These are phyloP conservation scores for Xylariaceae sp. DNA, from an alignment of 2,329 filamentous ascomycete genomes.

Conservation along the genomic window DNA sequence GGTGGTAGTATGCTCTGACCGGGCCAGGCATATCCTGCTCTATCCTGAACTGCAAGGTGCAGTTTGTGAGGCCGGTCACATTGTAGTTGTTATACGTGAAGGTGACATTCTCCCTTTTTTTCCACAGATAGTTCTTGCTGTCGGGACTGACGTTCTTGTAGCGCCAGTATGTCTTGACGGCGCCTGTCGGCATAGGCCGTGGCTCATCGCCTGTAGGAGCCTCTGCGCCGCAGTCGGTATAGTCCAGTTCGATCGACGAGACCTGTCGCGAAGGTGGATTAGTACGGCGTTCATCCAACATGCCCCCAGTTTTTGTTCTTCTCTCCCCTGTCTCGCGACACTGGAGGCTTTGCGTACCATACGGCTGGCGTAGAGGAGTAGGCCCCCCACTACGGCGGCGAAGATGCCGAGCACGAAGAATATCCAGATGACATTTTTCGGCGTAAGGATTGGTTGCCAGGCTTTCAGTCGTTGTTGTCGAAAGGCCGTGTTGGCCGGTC, in stretches of 20 bases:
- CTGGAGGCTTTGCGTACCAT: too few species aligned
- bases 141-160: slow-evolving; percentile 24
- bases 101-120: slow-evolving; percentile 31
- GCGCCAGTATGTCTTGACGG: slow-evolving; percentile 69
- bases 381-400: slow-evolving; percentile 86
- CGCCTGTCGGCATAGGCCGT: slow-evolving; percentile 47
- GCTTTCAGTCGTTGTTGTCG: slow-evolving; percentile 95
- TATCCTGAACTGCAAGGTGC: slow-evolving; percentile 72
- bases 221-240: slow-evolving; percentile 65
- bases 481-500: slow-evolving; percentile 94
- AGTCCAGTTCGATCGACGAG: slow-evolving; percentile 86
- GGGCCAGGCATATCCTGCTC: slow-evolving; percentile 74
- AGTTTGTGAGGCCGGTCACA: slow-evolving; percentile 38
- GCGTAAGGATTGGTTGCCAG: slow-evolving; percentile 97
- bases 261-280: slow-evolving; percentile 49
- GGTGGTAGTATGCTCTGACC: slow-evolving; percentile 88
- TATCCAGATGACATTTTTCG: slow-evolving; percentile 64
- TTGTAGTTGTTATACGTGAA: slow-evolving; percentile 30
- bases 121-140: slow-evolving; percentile 35
- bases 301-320: slow-evolving; percentile 1
- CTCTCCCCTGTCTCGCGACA: too few species aligned
- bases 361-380: slow-evolving; percentile 79
- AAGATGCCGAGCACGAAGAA: slow-evolving; percentile 76
- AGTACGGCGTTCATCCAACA: neutral
- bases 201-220: slow-evolving; percentile 39